A percentile compares a stretch with the other conserved stretches of the same genome.
Conservation (phyloP, 495 filamentous ascomycete species). For the Penicillium dipodomyicola region DNA sequence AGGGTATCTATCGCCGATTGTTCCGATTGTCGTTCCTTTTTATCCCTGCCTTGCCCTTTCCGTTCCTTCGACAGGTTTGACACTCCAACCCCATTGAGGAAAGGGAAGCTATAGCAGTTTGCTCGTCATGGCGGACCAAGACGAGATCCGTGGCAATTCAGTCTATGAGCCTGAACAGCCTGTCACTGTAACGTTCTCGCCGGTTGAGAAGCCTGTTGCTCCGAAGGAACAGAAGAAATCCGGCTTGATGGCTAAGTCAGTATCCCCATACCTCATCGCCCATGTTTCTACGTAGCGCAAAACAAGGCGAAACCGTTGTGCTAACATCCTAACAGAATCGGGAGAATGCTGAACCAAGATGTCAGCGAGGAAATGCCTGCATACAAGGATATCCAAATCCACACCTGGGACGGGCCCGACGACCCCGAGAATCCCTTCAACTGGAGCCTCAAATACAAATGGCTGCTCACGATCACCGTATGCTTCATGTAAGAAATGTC, state of each 20-base stretch:
- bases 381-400: constrained; percentile 28
- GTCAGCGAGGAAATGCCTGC: constrained; percentile 6
- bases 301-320: background rate
- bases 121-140: constrained; percentile 9
- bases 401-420: constrained; percentile 35
- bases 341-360: constrained; percentile 2
- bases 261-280: background rate
- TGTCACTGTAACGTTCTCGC: background rate
- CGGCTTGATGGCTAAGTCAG: constrained; percentile 4
- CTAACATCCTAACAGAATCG: constrained; percentile 2
- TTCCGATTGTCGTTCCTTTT: background rate
- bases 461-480: constrained; percentile 40
- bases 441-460: constrained; percentile 32
- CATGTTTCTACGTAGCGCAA: background rate
- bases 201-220: constrained; percentile 1
- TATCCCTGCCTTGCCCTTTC: background rate
- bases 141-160: constrained; percentile 14
- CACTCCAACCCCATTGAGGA: background rate
- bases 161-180: constrained; percentile 8
- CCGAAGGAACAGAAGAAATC: background rate
- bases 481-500: constrained; percentile 37
- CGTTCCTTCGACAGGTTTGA: constrained; percentile 3
- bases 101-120: background rate
- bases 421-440: constrained; percentile 36
- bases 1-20: background rate